These are phyloP conservation scores for Mycotypha africana DNA, from an alignment of 371 early-diverging fungal species.

Conservation along the genomic window DNA sequence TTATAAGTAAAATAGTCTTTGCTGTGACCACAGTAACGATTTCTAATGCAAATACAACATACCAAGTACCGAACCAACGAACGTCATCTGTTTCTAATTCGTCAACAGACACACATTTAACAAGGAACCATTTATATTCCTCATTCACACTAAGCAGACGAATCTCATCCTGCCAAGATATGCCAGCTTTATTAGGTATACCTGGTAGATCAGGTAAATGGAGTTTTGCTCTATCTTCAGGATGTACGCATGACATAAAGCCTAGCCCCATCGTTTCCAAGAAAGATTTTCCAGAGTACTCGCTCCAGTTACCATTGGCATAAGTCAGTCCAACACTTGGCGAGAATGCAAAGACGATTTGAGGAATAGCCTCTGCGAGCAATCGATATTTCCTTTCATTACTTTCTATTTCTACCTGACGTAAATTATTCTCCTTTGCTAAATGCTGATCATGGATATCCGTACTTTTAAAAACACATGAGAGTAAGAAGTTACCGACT, in stretches of 20 bases:
- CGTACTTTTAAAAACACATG: constrained; percentile 28
- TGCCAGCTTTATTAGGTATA: constrained; percentile 34
- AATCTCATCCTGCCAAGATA: constrained; percentile 52
- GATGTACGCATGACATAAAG: constrained; percentile 61
- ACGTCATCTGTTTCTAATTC: constrained; percentile 50
- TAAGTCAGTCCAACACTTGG: constrained; percentile 56
- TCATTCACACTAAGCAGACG: constrained; percentile 45
- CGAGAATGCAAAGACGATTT: constrained; percentile 61
- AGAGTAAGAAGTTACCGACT: too few relatives aligned
- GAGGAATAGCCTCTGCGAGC: constrained; percentile 63
- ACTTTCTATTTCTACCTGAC: constrained; percentile 55
- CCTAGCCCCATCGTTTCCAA: constrained; percentile 54
- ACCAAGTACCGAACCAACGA: constrained; percentile 67
- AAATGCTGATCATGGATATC: constrained; percentile 61
- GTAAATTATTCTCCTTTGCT: constrained; percentile 46
- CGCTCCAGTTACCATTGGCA: constrained; percentile 59
- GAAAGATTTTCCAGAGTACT: constrained; percentile 51
- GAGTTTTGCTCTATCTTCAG: constrained; percentile 52
- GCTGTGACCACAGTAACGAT: too few relatives aligned
- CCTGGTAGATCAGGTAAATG: constrained; percentile 46
- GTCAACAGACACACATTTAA: constrained; percentile 60
- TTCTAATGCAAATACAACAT: constrained; percentile 2
- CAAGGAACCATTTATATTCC: constrained; percentile 58
- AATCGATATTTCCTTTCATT: constrained; percentile 62
- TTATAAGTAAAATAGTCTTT: too few relatives aligned